Conservation (phyloP, 2,329 filamentous ascomycete species). For the Ambrosiella beaveri region DNA sequence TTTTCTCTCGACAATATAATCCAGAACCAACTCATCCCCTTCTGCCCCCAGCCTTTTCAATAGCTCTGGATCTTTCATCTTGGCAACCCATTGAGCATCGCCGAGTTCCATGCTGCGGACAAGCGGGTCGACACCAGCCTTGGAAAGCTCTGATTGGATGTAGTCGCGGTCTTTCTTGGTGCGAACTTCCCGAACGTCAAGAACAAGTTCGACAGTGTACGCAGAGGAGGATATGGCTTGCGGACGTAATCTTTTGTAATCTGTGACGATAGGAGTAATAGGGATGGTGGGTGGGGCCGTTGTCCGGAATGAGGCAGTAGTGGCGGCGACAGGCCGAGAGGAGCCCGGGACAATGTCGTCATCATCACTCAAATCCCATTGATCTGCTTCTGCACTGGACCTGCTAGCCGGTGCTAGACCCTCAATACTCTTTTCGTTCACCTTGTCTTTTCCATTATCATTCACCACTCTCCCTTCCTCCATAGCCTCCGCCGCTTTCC, state of each 20-base stretch:
- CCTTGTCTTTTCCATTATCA: not conserved
- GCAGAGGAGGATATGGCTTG: slow-evolving; percentile 45
- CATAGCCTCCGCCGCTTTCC: slow-evolving; percentile 17
- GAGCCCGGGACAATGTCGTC: too few relatives aligned
- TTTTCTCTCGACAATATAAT: slow-evolving; percentile 70
- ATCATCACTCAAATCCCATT: too few relatives aligned
- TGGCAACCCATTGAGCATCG: slow-evolving; percentile 66
- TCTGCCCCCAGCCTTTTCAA: slow-evolving; percentile 40
- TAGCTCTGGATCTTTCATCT: slow-evolving; percentile 41
- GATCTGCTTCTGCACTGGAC: too few relatives aligned
- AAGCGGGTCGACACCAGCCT: slow-evolving; percentile 46
- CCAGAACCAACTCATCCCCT: slow-evolving; percentile 55
- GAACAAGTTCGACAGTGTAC: slow-evolving; percentile 54
- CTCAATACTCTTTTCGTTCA: not conserved
- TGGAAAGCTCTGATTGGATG: slow-evolving; percentile 52
- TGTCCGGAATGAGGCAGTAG: too few relatives aligned
- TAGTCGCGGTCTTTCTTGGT: slow-evolving; percentile 60
- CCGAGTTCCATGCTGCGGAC: slow-evolving; percentile 55
- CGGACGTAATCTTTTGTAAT: slow-evolving; percentile 26
- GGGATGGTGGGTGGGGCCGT: too few relatives aligned
- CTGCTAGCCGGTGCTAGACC: not conserved
- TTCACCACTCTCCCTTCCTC: not conserved
- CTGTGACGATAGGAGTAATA: not conserved
- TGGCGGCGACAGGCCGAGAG: too few relatives aligned
- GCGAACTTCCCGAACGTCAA: slow-evolving; percentile 60